Evolutionary conservation across 495 filamentous ascomycete species (phyloP).

Genomic region (Cercophora newfieldiana): DNA sequence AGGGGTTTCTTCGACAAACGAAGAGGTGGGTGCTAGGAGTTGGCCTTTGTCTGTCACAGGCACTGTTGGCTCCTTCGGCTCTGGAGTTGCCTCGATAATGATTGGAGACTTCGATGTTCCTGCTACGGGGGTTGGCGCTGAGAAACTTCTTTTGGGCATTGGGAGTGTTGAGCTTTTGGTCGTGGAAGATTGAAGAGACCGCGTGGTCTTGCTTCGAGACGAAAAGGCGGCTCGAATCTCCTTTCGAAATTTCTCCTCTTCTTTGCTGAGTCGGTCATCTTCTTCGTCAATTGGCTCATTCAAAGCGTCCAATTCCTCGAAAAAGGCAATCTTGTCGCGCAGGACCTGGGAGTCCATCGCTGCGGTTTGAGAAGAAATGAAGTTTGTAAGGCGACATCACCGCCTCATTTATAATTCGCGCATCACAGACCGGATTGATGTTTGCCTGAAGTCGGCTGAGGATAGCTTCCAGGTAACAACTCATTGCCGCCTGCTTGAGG

Average conservation of each 20-base stretch:
- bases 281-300: constrained; percentile 21
- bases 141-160: constrained; percentile 16
- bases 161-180: neutral
- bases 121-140: constrained; percentile 21
- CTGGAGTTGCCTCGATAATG: constrained; percentile 29
- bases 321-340: constrained; percentile 32
- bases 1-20: constrained; percentile 30
- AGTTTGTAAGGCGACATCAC: neutral
- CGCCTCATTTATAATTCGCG: neutral
- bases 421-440: neutral
- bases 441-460: neutral
- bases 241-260: constrained; percentile 26
- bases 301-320: constrained; percentile 29
- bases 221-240: constrained; percentile 27
- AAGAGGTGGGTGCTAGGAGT: neutral
- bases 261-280: constrained; percentile 24
- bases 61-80: neutral
- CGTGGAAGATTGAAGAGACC: neutral
- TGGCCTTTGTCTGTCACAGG: neutral
- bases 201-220: constrained; percentile 11
- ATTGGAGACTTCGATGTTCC: neutral
- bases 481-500: too few species aligned
- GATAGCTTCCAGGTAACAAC: neutral
- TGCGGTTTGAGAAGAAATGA: neutral
- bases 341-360: constrained; percentile 24